A percentile compares a stretch with the other conserved stretches of the same genome.
Evolutionary conservation across 345 rosid genomes (phyloP).

Genomic region (Streptanthus diversifolius): DNA sequence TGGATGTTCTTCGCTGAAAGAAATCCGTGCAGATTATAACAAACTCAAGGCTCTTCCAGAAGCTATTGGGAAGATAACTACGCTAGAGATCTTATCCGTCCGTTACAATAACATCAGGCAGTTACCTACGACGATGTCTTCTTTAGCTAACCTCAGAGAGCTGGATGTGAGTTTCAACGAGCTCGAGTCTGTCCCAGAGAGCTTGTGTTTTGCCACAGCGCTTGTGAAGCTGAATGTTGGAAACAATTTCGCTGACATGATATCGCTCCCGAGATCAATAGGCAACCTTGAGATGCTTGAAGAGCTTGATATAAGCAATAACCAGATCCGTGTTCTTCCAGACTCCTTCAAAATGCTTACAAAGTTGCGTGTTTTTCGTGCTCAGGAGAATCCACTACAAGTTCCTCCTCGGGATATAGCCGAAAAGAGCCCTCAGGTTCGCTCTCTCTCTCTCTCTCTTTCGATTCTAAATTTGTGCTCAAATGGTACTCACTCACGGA

Average conservation of each 20-base stretch:
- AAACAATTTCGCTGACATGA: slow-evolving; percentile 88
- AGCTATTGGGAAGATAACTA: slow-evolving; percentile 85
- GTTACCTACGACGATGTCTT: slow-evolving; percentile 91
- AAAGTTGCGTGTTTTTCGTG: slow-evolving; percentile 55
- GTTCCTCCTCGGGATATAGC: slow-evolving; percentile 86
- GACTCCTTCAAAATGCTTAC: slow-evolving; percentile 82
- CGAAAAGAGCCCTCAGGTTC: slow-evolving; percentile 90
- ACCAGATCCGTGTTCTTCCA: slow-evolving; percentile 89
- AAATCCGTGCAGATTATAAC: slow-evolving; percentile 82
- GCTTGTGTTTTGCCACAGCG: slow-evolving; percentile 87
- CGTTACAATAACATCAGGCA: slow-evolving; percentile 89
- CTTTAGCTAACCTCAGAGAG: slow-evolving; percentile 70
- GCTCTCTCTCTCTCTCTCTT: neutral
- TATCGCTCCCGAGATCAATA: slow-evolving; percentile 74
- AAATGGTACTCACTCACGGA: neutral
- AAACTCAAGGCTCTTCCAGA: slow-evolving; percentile 97
- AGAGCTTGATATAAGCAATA: slow-evolving; percentile 93
- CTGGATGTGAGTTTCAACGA: slow-evolving; percentile 94
- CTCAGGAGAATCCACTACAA: slow-evolving; percentile 85
- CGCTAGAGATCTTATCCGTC: slow-evolving; percentile 69
- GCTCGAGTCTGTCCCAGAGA: slow-evolving; percentile 94
- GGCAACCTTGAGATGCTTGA: slow-evolving; percentile 97
- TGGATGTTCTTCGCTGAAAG: slow-evolving; percentile 64
- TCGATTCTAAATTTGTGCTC: neutral
- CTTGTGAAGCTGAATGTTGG: slow-evolving; percentile 90